A percentile compares a stretch with the other conserved stretches of the same genome.
Conservation (phyloP, 169 alveolate genomes). For the Babesia gibsoni region DNA sequence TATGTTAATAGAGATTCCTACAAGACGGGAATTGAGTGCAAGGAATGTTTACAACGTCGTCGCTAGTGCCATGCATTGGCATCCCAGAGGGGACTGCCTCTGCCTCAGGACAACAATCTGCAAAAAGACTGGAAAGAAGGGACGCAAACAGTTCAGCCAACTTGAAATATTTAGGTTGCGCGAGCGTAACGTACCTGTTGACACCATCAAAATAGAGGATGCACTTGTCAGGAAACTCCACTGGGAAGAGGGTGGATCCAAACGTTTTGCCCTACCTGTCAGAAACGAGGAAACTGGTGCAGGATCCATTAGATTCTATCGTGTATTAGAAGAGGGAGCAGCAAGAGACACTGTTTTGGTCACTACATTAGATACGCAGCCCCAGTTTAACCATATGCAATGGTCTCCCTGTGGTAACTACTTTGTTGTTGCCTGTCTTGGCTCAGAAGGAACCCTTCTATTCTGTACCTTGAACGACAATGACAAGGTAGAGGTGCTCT, state of each 20-base stretch:
- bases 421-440: slow-evolving; percentile 80
- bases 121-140: slow-evolving; percentile 85
- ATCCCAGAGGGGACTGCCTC: slow-evolving; percentile 84
- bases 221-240: slow-evolving; percentile 83
- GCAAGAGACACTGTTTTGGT: slow-evolving; percentile 71
- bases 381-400: slow-evolving; percentile 75
- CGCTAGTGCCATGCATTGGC: slow-evolving; percentile 87
- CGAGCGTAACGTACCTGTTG: slow-evolving; percentile 87
- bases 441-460: slow-evolving; percentile 81
- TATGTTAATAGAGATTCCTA: slow-evolving; percentile 79
- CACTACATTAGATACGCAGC: slow-evolving; percentile 73
- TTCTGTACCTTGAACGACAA: slow-evolving; percentile 80
- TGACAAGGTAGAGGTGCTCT: slow-evolving; percentile 84
- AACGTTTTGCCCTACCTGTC: slow-evolving; percentile 84
- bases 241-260: slow-evolving; percentile 82
- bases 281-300: slow-evolving; percentile 82
- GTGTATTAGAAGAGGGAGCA: slow-evolving; percentile 80
- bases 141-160: slow-evolving; percentile 80
- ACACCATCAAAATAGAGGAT: slow-evolving; percentile 84
- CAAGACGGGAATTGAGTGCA: slow-evolving; percentile 83
- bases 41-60: slow-evolving; percentile 84
- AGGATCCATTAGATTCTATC: slow-evolving; percentile 83
- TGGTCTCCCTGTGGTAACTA: slow-evolving; percentile 89
- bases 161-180: slow-evolving; percentile 84
- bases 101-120: slow-evolving; percentile 83